phyloP scores from a whole-genome alignment of 2,329 filamentous ascomycete genomes.

The Exophiala calicioides region DNA sequence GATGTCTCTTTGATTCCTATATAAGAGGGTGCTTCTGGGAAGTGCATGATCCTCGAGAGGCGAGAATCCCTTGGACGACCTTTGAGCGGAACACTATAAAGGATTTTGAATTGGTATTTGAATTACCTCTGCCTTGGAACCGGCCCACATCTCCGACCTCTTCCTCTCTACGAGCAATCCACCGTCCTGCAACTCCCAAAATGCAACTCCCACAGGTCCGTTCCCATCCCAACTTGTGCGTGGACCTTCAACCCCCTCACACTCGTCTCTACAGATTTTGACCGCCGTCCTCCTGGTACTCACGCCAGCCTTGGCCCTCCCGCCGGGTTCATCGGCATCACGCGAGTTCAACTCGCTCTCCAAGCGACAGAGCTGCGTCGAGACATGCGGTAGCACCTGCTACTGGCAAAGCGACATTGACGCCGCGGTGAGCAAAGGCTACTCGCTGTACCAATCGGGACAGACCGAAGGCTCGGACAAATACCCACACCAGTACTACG shows the following conservation, averaged over 20 bases:
- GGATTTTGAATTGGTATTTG: too few relatives aligned
- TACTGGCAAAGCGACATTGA: slow-evolving; percentile 55
- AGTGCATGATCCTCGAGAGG: too few relatives aligned
- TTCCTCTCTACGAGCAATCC: too few relatives aligned
- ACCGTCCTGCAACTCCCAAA: not conserved
- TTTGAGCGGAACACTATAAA: too few relatives aligned
- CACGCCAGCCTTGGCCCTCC: slow-evolving; percentile 11
- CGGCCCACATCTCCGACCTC: too few relatives aligned
- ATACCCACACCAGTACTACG: slow-evolving; percentile 63
- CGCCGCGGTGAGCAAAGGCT: slow-evolving; percentile 55
- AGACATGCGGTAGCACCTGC: slow-evolving; percentile 55
- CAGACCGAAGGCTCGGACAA: slow-evolving; percentile 41
- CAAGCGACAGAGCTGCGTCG: slow-evolving; percentile 47
- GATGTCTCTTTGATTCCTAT: too few relatives aligned
- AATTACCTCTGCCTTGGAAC: too few relatives aligned
- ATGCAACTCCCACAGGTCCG: slow-evolving; percentile 13
- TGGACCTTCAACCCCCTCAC: not conserved
- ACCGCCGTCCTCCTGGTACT: slow-evolving; percentile 12
- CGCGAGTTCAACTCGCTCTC: slow-evolving; percentile 29
- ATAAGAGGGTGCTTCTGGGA: too few relatives aligned
- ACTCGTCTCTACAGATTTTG: slow-evolving; percentile 4
- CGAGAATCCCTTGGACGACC: too few relatives aligned
- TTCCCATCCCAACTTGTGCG: too few relatives aligned
- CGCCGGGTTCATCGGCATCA: slow-evolving; percentile 21
- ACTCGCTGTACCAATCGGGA: slow-evolving; percentile 49